Conservation (phyloP, 2,329 filamentous ascomycete genomes). For the Cryphonectria carpinicola region DNA sequence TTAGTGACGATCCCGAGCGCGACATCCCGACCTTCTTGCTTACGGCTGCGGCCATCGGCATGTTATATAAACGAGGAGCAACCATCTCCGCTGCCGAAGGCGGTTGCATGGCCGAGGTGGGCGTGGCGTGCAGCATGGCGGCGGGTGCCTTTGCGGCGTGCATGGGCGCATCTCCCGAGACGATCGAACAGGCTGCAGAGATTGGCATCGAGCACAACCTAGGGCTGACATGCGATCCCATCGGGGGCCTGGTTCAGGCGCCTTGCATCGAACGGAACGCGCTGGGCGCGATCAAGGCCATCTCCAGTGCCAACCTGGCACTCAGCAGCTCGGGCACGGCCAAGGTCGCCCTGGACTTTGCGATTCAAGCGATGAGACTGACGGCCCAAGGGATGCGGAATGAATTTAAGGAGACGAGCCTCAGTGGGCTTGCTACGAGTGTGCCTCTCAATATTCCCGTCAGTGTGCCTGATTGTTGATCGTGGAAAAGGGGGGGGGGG, state of each 20-base stretch:
- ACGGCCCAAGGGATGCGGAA: constrained; percentile 57
- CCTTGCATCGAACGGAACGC: constrained; percentile 57
- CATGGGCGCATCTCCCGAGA: constrained; percentile 55
- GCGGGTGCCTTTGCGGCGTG: constrained; percentile 55
- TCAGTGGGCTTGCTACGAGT: constrained; percentile 54
- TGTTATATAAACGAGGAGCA: constrained; percentile 57
- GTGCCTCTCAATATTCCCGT: constrained; percentile 55
- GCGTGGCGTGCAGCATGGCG: constrained; percentile 56
- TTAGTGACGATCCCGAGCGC: constrained; percentile 52
- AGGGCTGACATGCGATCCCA: constrained; percentile 54
- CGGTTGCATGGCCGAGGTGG: constrained; percentile 58
- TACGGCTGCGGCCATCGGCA: constrained; percentile 54
- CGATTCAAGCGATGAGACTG: constrained; percentile 54
- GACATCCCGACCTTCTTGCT: constrained; percentile 54
- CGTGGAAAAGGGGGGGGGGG: not conserved
- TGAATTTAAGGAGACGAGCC: constrained; percentile 57
- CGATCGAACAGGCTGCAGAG: constrained; percentile 55
- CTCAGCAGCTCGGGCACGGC: constrained; percentile 51
- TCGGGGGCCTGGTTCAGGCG: constrained; percentile 54
- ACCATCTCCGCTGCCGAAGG: constrained; percentile 57
- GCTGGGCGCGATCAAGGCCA: constrained; percentile 54
- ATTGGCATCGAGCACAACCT: constrained; percentile 59
- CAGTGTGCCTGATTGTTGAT: constrained; percentile 55
- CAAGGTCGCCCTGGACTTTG: constrained; percentile 54
- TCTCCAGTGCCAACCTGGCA: constrained; percentile 54